Conservation (phyloP, 2,329 filamentous ascomycete genomes). For the Bipolaris oryzae region DNA sequence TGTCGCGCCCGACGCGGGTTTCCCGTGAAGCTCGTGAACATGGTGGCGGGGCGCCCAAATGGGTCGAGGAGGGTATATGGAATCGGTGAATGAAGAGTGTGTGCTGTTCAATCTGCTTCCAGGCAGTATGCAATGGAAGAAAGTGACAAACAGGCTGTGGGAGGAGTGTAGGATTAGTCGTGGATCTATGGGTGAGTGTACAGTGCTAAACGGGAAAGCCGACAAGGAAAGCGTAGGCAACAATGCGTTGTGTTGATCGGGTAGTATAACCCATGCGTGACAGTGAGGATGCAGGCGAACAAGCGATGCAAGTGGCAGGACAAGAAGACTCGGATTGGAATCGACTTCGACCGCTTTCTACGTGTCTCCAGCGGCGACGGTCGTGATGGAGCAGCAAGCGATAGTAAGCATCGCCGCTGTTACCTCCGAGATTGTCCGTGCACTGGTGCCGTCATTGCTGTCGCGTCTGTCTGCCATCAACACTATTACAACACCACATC, state of each 20-base stretch:
- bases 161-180: constrained; percentile 7
- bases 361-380: constrained; percentile 7
- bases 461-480: background rate
- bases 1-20: constrained; percentile 83
- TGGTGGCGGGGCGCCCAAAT: constrained; percentile 49
- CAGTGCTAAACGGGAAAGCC: constrained; percentile 6
- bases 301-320: background rate
- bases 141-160: background rate
- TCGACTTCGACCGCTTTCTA: constrained; percentile 15
- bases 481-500: background rate
- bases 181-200: constrained; percentile 8
- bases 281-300: background rate
- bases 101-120: background rate
- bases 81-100: background rate
- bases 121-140: background rate
- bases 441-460: constrained; percentile 11
- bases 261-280: background rate
- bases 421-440: constrained; percentile 13
- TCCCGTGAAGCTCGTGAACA: constrained; percentile 94
- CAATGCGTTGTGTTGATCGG: background rate
- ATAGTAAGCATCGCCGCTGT: constrained; percentile 16
- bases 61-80: background rate
- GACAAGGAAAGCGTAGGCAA: constrained; percentile 5
- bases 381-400: constrained; percentile 8
- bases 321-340: background rate